Conservation (phyloP, 2,329 filamentous ascomycete genomes). For the Chaetoscypha palmicola region DNA sequence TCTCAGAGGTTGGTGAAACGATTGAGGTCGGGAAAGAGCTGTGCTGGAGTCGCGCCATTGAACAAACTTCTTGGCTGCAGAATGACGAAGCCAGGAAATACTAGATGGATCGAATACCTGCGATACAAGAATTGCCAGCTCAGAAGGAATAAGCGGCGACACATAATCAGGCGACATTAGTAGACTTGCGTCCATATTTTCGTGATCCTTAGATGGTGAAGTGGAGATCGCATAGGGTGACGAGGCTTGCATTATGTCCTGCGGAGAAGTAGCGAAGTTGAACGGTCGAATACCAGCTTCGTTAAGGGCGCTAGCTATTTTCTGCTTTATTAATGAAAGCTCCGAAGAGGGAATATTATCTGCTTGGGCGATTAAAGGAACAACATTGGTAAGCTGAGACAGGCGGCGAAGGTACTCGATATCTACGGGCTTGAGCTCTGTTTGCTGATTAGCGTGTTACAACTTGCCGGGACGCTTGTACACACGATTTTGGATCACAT, state of each 20-base stretch:
- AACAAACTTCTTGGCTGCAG: constrained; percentile 74
- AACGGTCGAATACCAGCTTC: constrained; percentile 57
- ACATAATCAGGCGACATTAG: constrained; percentile 91
- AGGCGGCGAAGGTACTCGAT: constrained; percentile 66
- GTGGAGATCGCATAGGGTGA: constrained; percentile 73
- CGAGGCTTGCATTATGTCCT: constrained; percentile 25
- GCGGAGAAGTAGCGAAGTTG: constrained; percentile 42
- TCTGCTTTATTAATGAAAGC: constrained; percentile 51
- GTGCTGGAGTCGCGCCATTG: constrained; percentile 51
- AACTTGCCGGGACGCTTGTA: not conserved
- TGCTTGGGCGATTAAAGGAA: constrained; percentile 72
- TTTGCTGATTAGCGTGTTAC: constrained; percentile 12
- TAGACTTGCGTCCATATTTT: constrained; percentile 85
- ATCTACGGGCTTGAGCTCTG: constrained; percentile 56
- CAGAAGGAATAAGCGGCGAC: constrained; percentile 69
- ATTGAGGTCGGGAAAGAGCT: constrained; percentile 24
- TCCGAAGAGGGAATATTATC: constrained; percentile 60
- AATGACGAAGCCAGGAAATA: constrained; percentile 73
- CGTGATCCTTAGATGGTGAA: constrained; percentile 60
- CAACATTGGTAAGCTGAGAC: constrained; percentile 69
- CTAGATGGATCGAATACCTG: constrained; percentile 72
- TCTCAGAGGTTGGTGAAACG: constrained; percentile 34
- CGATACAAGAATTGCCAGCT: constrained; percentile 62
- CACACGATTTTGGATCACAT: constrained; percentile 68
- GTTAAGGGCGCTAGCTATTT: constrained; percentile 49